Evolutionary conservation across 768 basidiomycete species (phyloP), one percentile per base, ranked within the genome.

Genomic region (Amanita inopinata): DNA sequence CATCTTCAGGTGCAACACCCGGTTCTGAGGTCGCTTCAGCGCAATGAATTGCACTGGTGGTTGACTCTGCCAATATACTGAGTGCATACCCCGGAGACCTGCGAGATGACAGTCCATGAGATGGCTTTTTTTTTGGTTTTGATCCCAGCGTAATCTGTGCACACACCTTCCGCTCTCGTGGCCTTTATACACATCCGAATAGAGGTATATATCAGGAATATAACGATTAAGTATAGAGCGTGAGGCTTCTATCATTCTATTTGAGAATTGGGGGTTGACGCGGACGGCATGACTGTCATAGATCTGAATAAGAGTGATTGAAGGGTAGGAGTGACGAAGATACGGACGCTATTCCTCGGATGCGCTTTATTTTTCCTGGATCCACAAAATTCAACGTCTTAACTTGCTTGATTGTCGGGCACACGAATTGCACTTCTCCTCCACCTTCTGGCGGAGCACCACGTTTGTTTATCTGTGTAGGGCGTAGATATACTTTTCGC

Each of bases 171-270:
- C 94, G 51, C 90, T 92, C 48, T 98, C 96, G 12, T 89, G 87
- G 5, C 93, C 93, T 59, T 96, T 94, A 65, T 96, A 98, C 17
- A 97, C 92, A 50, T 99, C 96, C 3, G 96, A 94, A 59, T 97
- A 94, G 28, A 99, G 77, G 62, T 98, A 97, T 20, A 97, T 92
- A 58, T 99, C 96, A 27, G 96, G 94, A 46, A 98, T 96, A 59
- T 87, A 96, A 3, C 92, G 84, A 59, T 97, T 98, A 33, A 99
- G 69, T 17, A 99, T 71, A 2, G 89, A 92, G 28, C 96, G 80
- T 12, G 89, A 80, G 5, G 93, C 77, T 53, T 97, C 94, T 38
- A 99, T 96, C 83, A 98, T 90, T 28, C 96, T 77, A 60, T 96
- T 96, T 2, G 93, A 96, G 58, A 99, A 89, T 56, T 98, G 93